These are phyloP conservation scores for Coemansia sp. DNA, from an alignment of 192 early-diverging fungal species.

Conservation along the genomic window DNA sequence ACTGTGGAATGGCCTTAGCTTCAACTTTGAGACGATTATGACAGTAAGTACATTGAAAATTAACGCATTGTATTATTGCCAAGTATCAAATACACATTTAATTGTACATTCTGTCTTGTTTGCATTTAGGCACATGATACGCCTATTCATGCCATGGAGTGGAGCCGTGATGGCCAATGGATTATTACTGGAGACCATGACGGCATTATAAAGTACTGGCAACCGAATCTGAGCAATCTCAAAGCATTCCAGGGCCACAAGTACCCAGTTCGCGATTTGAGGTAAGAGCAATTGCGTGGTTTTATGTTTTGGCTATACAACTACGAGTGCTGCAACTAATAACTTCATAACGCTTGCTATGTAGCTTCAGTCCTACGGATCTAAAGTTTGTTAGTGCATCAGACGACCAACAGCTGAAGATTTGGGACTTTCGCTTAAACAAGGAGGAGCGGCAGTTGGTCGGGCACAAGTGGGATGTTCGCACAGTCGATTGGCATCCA, in stretches of 20 bases:
- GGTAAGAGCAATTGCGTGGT: slow-evolving; percentile 55
- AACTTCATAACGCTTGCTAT: neutral
- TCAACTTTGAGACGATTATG: slow-evolving; percentile 98
- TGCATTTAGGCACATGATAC: slow-evolving; percentile 73
- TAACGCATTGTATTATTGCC: no score
- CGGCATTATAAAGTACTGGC: slow-evolving; percentile 97
- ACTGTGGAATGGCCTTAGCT: slow-evolving; percentile 94
- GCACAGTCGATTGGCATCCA: slow-evolving; percentile 97
- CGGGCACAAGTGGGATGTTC: slow-evolving; percentile 97
- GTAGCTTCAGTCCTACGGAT: slow-evolving; percentile 92
- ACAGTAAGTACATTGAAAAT: slow-evolving; percentile 54
- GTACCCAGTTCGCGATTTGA: slow-evolving; percentile 85
- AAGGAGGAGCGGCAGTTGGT: slow-evolving; percentile 77
- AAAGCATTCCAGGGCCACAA: slow-evolving; percentile 87
- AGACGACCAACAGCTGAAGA: slow-evolving; percentile 93
- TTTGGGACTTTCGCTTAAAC: slow-evolving; percentile 92
- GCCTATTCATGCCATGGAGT: slow-evolving; percentile 91
- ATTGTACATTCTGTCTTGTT: neutral
- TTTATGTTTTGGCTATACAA: neutral
- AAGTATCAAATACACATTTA: no score
- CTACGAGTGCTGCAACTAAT: neutral
- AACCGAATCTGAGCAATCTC: slow-evolving; percentile 92
- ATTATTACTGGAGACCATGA: slow-evolving; percentile 90
- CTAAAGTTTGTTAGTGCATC: slow-evolving; percentile 93
- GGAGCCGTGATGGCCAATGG: slow-evolving; percentile 95